Evolutionary conservation across 2,329 filamentous ascomycete species (phyloP).

Genomic region (Tolypocladium inflatum): DNA sequence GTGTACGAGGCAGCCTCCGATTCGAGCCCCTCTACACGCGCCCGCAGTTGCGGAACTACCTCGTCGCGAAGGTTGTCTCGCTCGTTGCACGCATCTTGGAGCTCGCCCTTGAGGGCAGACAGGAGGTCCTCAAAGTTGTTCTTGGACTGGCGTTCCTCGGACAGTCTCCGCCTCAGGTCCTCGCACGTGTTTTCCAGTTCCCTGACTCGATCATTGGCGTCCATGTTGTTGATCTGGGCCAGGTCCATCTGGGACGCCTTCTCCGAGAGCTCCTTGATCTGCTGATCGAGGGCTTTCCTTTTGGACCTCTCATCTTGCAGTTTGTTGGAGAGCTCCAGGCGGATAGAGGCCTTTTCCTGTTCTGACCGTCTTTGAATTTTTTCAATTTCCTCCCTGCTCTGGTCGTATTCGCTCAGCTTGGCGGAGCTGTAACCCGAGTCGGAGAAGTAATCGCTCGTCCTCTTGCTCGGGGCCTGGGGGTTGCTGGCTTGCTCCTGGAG

Average conservation of each 20-base stretch:
- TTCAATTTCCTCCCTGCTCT: constrained; percentile 63
- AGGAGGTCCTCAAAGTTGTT: constrained; percentile 91
- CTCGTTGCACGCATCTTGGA: constrained; percentile 76
- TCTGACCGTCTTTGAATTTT: constrained; percentile 75
- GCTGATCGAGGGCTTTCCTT: constrained; percentile 68
- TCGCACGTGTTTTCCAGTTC: constrained; percentile 76
- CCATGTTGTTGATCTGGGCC: constrained; percentile 43
- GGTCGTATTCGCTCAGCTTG: constrained; percentile 60
- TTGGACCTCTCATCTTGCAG: constrained; percentile 77
- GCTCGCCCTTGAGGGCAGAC: constrained; percentile 70
- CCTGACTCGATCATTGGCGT: constrained; percentile 53
- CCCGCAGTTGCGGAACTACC: constrained; percentile 68
- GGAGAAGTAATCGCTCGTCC: constrained; percentile 96
- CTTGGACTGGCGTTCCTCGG: constrained; percentile 79
- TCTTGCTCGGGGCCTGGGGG: constrained; percentile 48
- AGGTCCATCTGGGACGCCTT: constrained; percentile 57
- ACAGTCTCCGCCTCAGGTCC: constrained; percentile 69
- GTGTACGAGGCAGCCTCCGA: constrained; percentile 62
- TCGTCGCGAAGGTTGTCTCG: constrained; percentile 87
- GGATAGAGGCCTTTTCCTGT: constrained; percentile 82
- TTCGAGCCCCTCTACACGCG: constrained; percentile 71
- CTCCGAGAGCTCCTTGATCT: constrained; percentile 74
- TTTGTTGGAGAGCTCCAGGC: constrained; percentile 75
- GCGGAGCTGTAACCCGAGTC: constrained; percentile 86
- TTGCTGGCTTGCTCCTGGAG: constrained; percentile 68